phyloP scores from a whole-genome alignment of 2,329 filamentous ascomycete species.

The Raffaelea arxii region DNA sequence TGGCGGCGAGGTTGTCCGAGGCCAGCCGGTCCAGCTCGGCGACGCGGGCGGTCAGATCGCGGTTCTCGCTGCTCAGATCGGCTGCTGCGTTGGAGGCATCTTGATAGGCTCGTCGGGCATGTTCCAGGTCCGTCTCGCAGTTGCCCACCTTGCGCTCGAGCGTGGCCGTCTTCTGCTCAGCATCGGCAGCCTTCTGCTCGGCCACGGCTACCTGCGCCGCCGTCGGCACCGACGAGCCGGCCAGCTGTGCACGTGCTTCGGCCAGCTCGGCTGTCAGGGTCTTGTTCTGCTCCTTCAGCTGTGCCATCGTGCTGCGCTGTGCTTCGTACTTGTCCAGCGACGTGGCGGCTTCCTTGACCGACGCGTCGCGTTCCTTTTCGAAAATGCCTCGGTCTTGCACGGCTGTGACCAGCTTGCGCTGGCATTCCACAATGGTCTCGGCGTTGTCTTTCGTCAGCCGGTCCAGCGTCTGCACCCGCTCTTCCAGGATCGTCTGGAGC shows the following conservation, averaged over 20 bases:
- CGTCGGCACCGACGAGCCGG: slow-evolving; percentile 24
- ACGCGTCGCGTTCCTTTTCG: slow-evolving; percentile 32
- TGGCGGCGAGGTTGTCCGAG: slow-evolving; percentile 32
- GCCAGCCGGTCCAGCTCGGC: slow-evolving; percentile 31
- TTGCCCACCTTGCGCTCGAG: slow-evolving; percentile 27
- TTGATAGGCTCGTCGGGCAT: slow-evolving; percentile 49
- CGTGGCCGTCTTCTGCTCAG: slow-evolving; percentile 25
- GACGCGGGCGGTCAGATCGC: slow-evolving; percentile 30
- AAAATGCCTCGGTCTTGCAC: slow-evolving; percentile 39
- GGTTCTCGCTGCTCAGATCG: slow-evolving; percentile 35
- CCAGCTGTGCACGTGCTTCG: slow-evolving; percentile 22
- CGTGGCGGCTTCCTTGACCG: slow-evolving; percentile 24
- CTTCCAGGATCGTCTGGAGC: slow-evolving; percentile 16
- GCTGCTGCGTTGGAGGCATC: slow-evolving; percentile 39
- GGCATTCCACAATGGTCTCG: slow-evolving; percentile 32
- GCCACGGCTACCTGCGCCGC: slow-evolving; percentile 29
- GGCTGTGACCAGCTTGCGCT: slow-evolving; percentile 37
- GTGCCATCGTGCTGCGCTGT: slow-evolving; percentile 24
- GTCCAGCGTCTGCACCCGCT: slow-evolving; percentile 33
- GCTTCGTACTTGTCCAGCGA: slow-evolving; percentile 26
- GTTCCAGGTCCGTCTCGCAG: slow-evolving; percentile 41
- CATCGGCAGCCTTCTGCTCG: slow-evolving; percentile 28
- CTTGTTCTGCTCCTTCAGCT: slow-evolving; percentile 28
- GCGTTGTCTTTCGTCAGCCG: slow-evolving; percentile 35
- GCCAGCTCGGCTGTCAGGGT: slow-evolving; percentile 26